These are phyloP conservation scores for Colletotrichum kahawae DNA, from an alignment of 2,329 filamentous ascomycete species.

Conservation along the genomic window DNA sequence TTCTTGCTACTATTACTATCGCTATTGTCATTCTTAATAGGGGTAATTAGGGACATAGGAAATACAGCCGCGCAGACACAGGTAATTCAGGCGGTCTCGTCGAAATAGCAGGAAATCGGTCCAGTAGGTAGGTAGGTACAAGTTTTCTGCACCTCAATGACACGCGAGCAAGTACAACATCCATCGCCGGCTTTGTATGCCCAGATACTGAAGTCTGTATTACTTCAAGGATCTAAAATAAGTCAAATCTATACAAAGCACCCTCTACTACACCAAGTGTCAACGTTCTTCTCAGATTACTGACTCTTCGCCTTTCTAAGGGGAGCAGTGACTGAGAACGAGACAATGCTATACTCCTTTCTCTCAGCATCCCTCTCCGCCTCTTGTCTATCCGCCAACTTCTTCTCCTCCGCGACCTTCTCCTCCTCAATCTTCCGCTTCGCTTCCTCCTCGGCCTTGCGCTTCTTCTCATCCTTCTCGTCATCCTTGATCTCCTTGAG, in stretches of 20 bases:
- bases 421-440: slow-evolving; percentile 13
- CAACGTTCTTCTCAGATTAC: neutral
- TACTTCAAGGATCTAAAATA: neutral
- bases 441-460: slow-evolving; percentile 31
- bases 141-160: too few relatives aligned
- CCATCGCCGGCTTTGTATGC: too few relatives aligned
- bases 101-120: too few relatives aligned
- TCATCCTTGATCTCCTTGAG: slow-evolving; percentile 44
- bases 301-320: slow-evolving; percentile 13
- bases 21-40: too few relatives aligned
- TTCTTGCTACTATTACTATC: too few relatives aligned
- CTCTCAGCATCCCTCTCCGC: slow-evolving; percentile 17
- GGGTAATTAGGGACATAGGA: neutral
- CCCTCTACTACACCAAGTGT: neutral
- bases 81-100: too few relatives aligned
- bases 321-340: slow-evolving; percentile 14
- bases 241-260: neutral
- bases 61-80: too few relatives aligned
- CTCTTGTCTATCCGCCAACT: slow-evolving; percentile 5
- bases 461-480: slow-evolving; percentile 41
- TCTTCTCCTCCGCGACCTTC: neutral
- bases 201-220: too few relatives aligned
- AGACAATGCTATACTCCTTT: slow-evolving; percentile 11
- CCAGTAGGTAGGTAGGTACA: too few relatives aligned
- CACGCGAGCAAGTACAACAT: too few relatives aligned